Percentiles rank a stretch among this genome's conserved stretches.
phyloP scores from a whole-genome alignment of 164 flowering plant species.

The Protea cynaroides region DNA sequence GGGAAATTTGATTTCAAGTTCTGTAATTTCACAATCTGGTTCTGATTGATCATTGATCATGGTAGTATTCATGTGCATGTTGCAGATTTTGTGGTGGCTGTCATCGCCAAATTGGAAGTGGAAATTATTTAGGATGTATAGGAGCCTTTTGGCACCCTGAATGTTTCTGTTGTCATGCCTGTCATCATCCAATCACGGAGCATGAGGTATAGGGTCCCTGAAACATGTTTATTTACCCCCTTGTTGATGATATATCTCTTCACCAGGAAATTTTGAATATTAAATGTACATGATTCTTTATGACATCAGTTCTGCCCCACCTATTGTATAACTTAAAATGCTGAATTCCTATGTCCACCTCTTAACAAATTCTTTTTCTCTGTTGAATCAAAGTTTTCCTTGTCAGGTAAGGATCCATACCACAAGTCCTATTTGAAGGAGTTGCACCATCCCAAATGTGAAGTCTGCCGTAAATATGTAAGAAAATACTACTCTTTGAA shows the following conservation, averaged over 20 bases:
- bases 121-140: slow-evolving; percentile 78
- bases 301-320: neutral
- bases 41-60: slow-evolving; percentile 7
- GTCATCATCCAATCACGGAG: slow-evolving; percentile 73
- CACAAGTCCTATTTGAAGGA: slow-evolving; percentile 89
- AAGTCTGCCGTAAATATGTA: slow-evolving; percentile 93
- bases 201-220: slow-evolving; percentile 53
- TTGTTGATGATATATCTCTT: too few species aligned
- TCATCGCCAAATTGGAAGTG: slow-evolving; percentile 59
- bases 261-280: neutral
- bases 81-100: slow-evolving; percentile 86
- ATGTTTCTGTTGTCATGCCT: slow-evolving; percentile 73
- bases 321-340: neutral
- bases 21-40: neutral
- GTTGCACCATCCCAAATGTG: slow-evolving; percentile 93
- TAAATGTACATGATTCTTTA: neutral
- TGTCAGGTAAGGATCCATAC: slow-evolving; percentile 80
- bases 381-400: slow-evolving; percentile 73
- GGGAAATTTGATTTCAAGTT: neutral
- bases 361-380: slow-evolving; percentile 29
- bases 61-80: slow-evolving; percentile 2
- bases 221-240: neutral
- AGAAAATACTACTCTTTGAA: slow-evolving; percentile 21
- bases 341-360: slow-evolving; percentile 6
- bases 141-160: slow-evolving; percentile 83